phyloP scores from a whole-genome alignment of 768 basidiomycete species.

The Solioccasus polychromus region DNA sequence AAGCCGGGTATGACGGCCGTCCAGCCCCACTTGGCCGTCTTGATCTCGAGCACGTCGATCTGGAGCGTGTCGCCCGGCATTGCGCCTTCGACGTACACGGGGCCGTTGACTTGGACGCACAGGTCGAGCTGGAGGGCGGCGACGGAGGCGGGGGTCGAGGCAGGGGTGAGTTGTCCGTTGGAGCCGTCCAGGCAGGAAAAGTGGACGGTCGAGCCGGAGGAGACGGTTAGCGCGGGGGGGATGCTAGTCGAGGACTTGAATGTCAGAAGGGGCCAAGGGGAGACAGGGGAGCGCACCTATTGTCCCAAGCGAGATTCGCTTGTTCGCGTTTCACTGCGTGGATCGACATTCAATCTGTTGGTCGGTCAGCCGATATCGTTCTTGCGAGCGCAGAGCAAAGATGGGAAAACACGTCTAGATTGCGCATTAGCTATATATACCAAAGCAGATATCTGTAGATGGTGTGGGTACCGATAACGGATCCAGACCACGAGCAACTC shows the following conservation, averaged over 20 bases:
- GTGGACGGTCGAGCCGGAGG: conserved; percentile 52
- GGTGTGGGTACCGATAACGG: not conserved
- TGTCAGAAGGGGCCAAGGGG: too few species aligned
- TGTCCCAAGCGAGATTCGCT: conserved; percentile 58
- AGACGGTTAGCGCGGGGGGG: conserved; percentile 44
- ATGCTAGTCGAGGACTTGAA: too few species aligned
- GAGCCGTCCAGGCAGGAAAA: conserved; percentile 66
- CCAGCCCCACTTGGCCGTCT: conserved; percentile 62
- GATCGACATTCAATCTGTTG: conserved; percentile 43
- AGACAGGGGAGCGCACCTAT: conserved; percentile 53
- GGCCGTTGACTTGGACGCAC: conserved; percentile 60
- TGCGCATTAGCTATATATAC: conserved; percentile 12
- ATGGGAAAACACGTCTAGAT: conserved; percentile 5
- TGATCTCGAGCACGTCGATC: conserved; percentile 53
- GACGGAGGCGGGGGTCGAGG: conserved; percentile 38
- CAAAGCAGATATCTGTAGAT: conserved; percentile 4
- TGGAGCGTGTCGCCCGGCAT: conserved; percentile 56
- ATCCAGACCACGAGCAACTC: too few species aligned
- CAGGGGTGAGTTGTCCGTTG: conserved; percentile 52
- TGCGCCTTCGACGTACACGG: conserved; percentile 52
- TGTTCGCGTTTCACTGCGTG: conserved; percentile 53
- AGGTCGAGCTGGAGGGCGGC: conserved; percentile 43
- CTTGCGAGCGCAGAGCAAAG: too few species aligned
- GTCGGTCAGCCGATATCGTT: too few species aligned
- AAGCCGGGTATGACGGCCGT: conserved; percentile 58